A percentile compares a stretch with the other conserved stretches of the same genome.
These are phyloP conservation scores for Calonectria ilicicola DNA, from an alignment of 2,329 filamentous ascomycete species.

Conservation along the genomic window DNA sequence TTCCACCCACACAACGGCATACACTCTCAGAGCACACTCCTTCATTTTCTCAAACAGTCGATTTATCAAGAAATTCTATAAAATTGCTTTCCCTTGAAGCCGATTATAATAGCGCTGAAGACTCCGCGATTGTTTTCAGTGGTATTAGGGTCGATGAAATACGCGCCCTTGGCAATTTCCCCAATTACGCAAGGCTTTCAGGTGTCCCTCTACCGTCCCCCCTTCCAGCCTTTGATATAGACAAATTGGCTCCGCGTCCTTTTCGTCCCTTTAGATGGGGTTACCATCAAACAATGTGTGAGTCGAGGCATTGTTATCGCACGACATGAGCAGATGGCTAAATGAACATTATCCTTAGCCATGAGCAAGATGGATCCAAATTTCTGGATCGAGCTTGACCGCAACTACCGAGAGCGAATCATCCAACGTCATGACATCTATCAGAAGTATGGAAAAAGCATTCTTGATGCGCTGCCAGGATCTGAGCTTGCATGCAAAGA, in stretches of 20 bases:
- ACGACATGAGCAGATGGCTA: not conserved
- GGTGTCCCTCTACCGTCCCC: conserved; percentile 78
- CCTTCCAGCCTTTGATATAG: conserved; percentile 74
- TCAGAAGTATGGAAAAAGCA: conserved; percentile 68
- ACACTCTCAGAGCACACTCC: not conserved
- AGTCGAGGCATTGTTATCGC: not conserved
- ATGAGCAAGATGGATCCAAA: conserved; percentile 82
- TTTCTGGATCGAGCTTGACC: conserved; percentile 90
- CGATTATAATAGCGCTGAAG: not conserved
- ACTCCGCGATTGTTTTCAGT: conserved; percentile 66
- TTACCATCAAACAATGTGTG: conserved; percentile 94
- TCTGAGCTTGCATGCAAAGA: conserved; percentile 86
- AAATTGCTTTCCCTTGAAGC: not conserved
- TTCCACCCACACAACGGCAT: not conserved
- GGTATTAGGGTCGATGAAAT: conserved; percentile 80
- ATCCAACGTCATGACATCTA: conserved; percentile 77
- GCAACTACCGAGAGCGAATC: conserved; percentile 75
- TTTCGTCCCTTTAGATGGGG: conserved; percentile 87
- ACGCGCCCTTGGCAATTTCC: conserved; percentile 78
- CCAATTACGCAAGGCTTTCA: conserved; percentile 80
- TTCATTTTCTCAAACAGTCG: not conserved
- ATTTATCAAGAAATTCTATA: not conserved
- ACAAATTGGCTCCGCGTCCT: conserved; percentile 76
- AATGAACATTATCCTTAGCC: conserved; percentile 63
- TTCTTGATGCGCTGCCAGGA: conserved; percentile 78